Conservation (phyloP, 2,329 filamentous ascomycete genomes). For the Drechslerella coelobrocha region DNA sequence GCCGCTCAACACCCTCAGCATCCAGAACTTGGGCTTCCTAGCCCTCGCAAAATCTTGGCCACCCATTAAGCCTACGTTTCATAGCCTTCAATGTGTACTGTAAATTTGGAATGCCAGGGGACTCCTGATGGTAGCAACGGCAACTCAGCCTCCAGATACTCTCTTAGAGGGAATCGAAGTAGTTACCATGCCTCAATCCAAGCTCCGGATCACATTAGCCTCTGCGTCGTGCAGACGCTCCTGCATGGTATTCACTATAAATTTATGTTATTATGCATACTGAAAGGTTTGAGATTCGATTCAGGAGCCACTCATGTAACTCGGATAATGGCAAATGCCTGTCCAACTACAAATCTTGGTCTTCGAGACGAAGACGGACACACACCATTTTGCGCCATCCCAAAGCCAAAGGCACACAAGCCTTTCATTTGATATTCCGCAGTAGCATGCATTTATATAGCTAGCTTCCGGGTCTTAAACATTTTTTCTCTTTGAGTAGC, state of each 20-base stretch:
- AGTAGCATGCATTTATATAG: conserved; percentile 48
- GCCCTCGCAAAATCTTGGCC: too few relatives aligned
- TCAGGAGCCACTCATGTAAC: conserved; percentile 39
- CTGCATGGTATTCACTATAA: conserved; percentile 28
- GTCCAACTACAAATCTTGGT: not conserved
- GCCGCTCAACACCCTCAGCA: not conserved
- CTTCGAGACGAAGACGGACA: too few relatives aligned
- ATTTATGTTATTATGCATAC: conserved; percentile 38
- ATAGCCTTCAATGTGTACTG: conserved; percentile 26
- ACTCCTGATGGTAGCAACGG: conserved; percentile 11
- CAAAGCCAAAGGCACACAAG: too few relatives aligned
- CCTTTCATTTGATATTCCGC: conserved; percentile 25
- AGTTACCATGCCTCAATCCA: not conserved
- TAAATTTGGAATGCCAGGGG: conserved; percentile 15
- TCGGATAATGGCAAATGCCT: conserved; percentile 29
- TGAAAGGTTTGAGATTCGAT: conserved; percentile 27
- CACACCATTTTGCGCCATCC: conserved; percentile 47
- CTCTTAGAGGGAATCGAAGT: not conserved
- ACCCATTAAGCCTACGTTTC: conserved; percentile 50
- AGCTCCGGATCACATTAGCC: not conserved
- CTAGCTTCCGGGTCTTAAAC: conserved; percentile 33
- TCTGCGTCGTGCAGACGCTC: conserved; percentile 12
- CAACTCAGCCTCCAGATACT: not conserved
- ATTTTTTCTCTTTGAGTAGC: conserved; percentile 15
- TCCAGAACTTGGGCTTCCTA: not conserved